phyloP scores from a whole-genome alignment of 2,329 filamentous ascomycete species.

The Beauveria medogensis region DNA sequence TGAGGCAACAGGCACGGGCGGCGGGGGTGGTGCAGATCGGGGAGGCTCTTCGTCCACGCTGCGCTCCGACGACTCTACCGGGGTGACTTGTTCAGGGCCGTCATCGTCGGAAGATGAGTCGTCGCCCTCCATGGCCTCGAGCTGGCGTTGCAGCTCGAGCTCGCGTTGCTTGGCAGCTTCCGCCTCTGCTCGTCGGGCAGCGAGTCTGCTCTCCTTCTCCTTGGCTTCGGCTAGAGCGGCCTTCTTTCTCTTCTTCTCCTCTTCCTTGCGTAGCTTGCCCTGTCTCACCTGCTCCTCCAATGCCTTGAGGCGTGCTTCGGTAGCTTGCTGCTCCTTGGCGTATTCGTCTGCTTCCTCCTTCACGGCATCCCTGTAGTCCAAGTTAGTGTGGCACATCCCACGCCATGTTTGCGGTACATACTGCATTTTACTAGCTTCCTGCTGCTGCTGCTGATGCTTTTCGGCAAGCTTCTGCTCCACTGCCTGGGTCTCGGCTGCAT shows the following conservation, averaged over 20 bases:
- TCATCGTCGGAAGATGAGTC: conserved; percentile 82
- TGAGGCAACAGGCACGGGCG: conserved; percentile 36
- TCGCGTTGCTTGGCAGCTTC: conserved; percentile 87
- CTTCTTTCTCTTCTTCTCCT: conserved; percentile 89
- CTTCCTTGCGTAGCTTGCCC: conserved; percentile 91
- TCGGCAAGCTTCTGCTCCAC: conserved; percentile 59
- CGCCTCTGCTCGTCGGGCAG: conserved; percentile 80
- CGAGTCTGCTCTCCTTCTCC: conserved; percentile 78
- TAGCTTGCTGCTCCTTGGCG: conserved; percentile 68
- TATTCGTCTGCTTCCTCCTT: conserved; percentile 72
- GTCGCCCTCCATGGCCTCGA: conserved; percentile 67
- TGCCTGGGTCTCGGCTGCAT: conserved; percentile 50
- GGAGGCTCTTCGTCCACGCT: conserved; percentile 44
- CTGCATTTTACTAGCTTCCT: conserved; percentile 70
- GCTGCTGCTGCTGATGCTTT: conserved; percentile 69
- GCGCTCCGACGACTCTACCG: conserved; percentile 52
- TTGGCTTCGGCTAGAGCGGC: conserved; percentile 78
- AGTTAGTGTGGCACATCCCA: conserved; percentile 18
- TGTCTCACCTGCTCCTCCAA: conserved; percentile 90
- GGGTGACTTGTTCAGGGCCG: conserved; percentile 60
- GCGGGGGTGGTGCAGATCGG: conserved; percentile 43
- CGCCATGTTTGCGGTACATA: conserved; percentile 44
- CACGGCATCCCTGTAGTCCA: conserved; percentile 56
- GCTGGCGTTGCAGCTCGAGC: conserved; percentile 77
- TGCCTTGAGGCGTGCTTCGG: conserved; percentile 74